Evolutionary conservation across 345 rosid species (phyloP), one percentile per base, ranked within the genome.

Genomic region (Cochlearia excelsa): DNA sequence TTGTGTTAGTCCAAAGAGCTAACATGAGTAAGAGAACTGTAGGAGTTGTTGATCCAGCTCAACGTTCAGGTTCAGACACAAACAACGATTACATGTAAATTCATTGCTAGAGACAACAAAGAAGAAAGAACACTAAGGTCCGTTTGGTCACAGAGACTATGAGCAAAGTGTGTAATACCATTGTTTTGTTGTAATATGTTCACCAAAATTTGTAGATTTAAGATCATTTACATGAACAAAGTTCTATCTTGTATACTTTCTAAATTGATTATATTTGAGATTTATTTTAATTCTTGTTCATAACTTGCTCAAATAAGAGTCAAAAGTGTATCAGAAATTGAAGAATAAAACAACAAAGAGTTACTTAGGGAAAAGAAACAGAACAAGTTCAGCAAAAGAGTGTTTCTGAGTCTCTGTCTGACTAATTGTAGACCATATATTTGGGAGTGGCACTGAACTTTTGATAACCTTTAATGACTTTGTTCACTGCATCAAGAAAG

Each of bases 21-120:
- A 93, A 89, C 78, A 85, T 93, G 99, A 93, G 99, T 82, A 87
- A 81, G 80, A 85, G 99, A 78, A 93, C 94, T 3, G 57, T 77
- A 1, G 95, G 92, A 46, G 83, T 54, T 27, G 83, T 54, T 27
- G 99, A 87, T 28, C 66, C 60, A 9, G 38, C 75, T 0, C 65
- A 58, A 57, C 71, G 75, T 3, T 7, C 75, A 39, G 63, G 67
- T 34, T 53, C 67, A 23, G 67, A 72, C 2, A 1, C 74, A 44
- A 56, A 67, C 35, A 65, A 6, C 34, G 75, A 66, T 66, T 72
- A 72, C 71, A 66, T 72, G 75, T 72, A 72, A 72, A 65, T 27
- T 9, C 45, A 29, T 28, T 1, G 30, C 37, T 9, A n/a, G 7
- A 58, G 46, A 50, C 3, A 5, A 33, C 34, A 34, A 34, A 34